Percentiles rank a stretch among this genome's conserved stretches.
Evolutionary conservation across 2,329 filamentous ascomycete genomes (phyloP).

Genomic region (Verticillium longisporum): DNA sequence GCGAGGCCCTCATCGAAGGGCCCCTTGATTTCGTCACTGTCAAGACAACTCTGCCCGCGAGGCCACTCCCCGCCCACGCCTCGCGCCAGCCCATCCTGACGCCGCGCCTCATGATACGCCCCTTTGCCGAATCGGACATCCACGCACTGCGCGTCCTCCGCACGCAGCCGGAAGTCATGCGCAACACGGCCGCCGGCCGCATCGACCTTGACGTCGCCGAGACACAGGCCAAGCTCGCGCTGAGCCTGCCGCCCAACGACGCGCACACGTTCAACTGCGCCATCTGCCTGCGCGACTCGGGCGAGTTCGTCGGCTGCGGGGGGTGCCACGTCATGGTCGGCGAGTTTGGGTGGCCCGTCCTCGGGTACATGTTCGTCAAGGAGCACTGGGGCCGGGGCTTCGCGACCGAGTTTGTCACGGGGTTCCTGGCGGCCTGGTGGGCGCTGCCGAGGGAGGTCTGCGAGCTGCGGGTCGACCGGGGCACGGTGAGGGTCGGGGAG

Average conservation of each 20-base stretch:
- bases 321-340: slow-evolving; percentile 30
- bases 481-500: slow-evolving; percentile 21
- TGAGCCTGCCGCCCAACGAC: slow-evolving; percentile 42
- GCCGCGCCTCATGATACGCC: slow-evolving; percentile 47
- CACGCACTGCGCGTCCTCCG: slow-evolving; percentile 44
- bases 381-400: slow-evolving; percentile 50
- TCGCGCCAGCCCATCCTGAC: slow-evolving; percentile 37
- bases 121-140: slow-evolving; percentile 41
- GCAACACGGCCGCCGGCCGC: slow-evolving; percentile 38
- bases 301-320: slow-evolving; percentile 45
- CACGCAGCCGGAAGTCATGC: slow-evolving; percentile 55
- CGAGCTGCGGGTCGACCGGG: slow-evolving; percentile 33
- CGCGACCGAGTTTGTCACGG: slow-evolving; percentile 48
- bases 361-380: slow-evolving; percentile 50
- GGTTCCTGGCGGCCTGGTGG: slow-evolving; percentile 39
- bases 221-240: slow-evolving; percentile 31
- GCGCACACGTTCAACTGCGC: slow-evolving; percentile 47
- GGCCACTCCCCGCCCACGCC: slow-evolving; percentile 31
- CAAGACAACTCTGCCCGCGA: slow-evolving; percentile 39
- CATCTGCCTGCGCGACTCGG: slow-evolving; percentile 38
- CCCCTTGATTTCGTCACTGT: slow-evolving; percentile 27
- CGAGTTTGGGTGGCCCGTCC: slow-evolving; percentile 45
- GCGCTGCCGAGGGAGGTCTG: slow-evolving; percentile 37
- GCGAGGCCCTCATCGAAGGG: slow-evolving; percentile 1
- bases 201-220: slow-evolving; percentile 36